Base-by-base conservation (phyloP, 1,284 basidiomycete genomes). In the Meira nashicola region DNA sequence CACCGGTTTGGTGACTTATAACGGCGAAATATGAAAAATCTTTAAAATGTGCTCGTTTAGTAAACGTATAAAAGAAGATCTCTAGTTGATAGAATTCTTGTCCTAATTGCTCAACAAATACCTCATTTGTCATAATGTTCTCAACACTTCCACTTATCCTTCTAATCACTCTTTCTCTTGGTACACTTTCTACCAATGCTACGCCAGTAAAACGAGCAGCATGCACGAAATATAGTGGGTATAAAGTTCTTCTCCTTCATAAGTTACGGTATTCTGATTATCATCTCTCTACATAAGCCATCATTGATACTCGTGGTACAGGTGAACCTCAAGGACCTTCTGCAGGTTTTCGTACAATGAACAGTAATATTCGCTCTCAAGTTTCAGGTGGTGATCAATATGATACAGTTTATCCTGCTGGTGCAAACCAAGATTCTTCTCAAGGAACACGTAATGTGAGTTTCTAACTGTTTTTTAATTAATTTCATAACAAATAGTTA, bases 271-370 rank as follows among this genome's bases (percentile, higher is more conserved):
- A 43, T 10, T 43, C 3, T 5, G 19, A 43, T 4, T 15, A 5
- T 15, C 40, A 5, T 43, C 3, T 11, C 14, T 43, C 11, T 43
- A 6, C 19, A 15, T 10, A 10, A 40, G 39, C 47, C 63, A 59
- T 78, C 60, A 77, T 78, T 66, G 67, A 68, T 60, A 75, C 77
- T 25, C 68, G 77, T 19, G 77, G 77, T 21, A 77, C 74, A 4
- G 64, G 68, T 44, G 77, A 78, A 52, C 38, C 23, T 11, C 76
- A 78, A 58, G 76, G 74, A 1, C 67, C 69, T 3, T 70, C 70
- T 1, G 28, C 47, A 19, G 64, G 62, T 2, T 70, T 71, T 62
- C 44, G 37, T 0, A 49, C 60, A 37, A 67, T 72, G 68, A 71
- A 68, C 65, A 15, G 17, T 3, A 41, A 57, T 17, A 67, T 67